These are phyloP conservation scores for Cordyceps tenuipes DNA, from an alignment of 2,329 filamentous ascomycete species.

Conservation along the genomic window DNA sequence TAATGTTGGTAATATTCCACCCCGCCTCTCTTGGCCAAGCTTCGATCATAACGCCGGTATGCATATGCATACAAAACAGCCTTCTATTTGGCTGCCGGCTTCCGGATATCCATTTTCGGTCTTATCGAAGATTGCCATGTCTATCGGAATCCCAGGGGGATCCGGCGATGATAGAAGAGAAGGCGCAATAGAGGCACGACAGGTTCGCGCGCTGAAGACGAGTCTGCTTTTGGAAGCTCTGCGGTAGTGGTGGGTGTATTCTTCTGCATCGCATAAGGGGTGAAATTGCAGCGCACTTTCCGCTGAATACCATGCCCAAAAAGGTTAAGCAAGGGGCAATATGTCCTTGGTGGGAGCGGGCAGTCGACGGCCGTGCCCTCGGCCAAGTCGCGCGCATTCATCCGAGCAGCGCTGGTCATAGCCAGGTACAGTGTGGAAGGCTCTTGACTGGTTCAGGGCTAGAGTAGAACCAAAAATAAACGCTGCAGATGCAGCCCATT, in stretches of 20 bases:
- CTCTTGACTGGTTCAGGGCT: neutral
- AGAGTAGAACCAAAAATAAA: neutral
- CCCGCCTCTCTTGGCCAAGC: neutral
- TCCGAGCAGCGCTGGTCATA: conserved; percentile 4
- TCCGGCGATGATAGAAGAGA: no score
- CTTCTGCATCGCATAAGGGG: neutral
- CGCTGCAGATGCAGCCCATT: neutral
- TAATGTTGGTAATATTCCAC: neutral
- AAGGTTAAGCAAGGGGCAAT: neutral
- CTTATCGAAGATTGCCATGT: no score
- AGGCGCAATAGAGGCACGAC: neutral
- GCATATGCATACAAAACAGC: no score
- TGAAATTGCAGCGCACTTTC: neutral
- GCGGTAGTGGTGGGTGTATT: neutral
- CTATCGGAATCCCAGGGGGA: neutral
- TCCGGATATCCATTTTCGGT: neutral
- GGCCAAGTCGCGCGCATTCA: neutral
- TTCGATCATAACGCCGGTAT: neutral
- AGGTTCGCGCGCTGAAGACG: neutral
- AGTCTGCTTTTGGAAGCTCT: neutral
- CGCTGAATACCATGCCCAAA: neutral
- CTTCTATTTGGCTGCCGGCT: neutral
- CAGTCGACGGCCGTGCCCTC: neutral
- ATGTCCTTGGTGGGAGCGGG: neutral
- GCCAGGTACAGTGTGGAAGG: neutral